phyloP scores from a whole-genome alignment of 2,329 filamentous ascomycete species.

The Aureobasidium musti region DNA sequence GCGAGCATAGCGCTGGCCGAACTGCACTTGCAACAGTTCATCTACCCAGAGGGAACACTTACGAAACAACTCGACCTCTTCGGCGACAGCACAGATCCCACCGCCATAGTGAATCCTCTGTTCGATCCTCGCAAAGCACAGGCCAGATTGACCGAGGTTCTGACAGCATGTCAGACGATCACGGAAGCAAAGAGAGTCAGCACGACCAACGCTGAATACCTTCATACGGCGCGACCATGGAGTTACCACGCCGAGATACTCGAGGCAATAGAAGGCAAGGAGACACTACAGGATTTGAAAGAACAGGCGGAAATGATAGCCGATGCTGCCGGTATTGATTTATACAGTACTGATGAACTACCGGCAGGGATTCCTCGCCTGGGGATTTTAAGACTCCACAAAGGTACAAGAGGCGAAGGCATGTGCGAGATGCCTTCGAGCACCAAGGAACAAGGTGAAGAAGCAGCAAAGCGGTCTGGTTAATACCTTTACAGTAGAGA shows the following conservation, averaged over 20 bases:
- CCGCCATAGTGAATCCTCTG: conserved; percentile 33
- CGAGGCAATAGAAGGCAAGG: background rate
- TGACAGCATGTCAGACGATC: background rate
- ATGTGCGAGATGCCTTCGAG: conserved; percentile 1
- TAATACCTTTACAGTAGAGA: background rate
- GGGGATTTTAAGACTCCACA: conserved; percentile 36
- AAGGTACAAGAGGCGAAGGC: conserved; percentile 23
- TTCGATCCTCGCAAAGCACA: conserved; percentile 35
- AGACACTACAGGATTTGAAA: conserved; percentile 32
- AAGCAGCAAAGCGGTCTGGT: conserved; percentile 1
- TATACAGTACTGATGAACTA: conserved; percentile 34
- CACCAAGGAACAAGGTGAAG: background rate
- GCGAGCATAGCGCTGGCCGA: conserved; percentile 36
- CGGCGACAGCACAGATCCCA: conserved; percentile 34
- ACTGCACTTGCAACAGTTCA: conserved; percentile 34
- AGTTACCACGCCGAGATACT: background rate
- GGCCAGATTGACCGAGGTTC: background rate
- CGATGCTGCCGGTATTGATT: conserved; percentile 37
- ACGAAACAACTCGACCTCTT: conserved; percentile 30
- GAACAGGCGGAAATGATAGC: conserved; percentile 37
- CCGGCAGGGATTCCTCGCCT: background rate
- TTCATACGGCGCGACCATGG: background rate
- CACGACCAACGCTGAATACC: conserved; percentile 4
- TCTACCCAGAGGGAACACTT: conserved; percentile 22
- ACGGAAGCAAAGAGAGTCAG: conserved; percentile 21